These are phyloP conservation scores for Cytospora leucostoma DNA, from an alignment of 2,329 filamentous ascomycete genomes.

Conservation along the genomic window DNA sequence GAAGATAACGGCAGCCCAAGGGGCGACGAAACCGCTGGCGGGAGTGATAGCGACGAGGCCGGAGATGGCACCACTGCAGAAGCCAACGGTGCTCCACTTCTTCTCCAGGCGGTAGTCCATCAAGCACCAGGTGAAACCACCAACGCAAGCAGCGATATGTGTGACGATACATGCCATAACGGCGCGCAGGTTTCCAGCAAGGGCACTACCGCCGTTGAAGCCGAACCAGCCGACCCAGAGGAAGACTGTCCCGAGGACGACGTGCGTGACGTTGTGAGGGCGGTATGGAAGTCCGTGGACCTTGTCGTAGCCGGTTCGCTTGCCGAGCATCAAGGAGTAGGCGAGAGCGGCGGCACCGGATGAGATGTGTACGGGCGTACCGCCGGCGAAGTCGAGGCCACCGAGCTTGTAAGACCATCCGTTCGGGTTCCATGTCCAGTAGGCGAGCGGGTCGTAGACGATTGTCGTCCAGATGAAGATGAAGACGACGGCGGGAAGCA, in stretches of 20 bases:
- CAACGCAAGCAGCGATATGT: slow-evolving; percentile 80
- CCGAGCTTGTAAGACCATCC: slow-evolving; percentile 72
- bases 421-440: slow-evolving; percentile 76
- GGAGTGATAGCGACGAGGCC: slow-evolving; percentile 87
- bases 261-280: slow-evolving; percentile 73
- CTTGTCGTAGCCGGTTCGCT: slow-evolving; percentile 63
- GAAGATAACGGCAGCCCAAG: slow-evolving; percentile 60
- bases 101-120: slow-evolving; percentile 88
- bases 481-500: slow-evolving; percentile 64
- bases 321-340: slow-evolving; percentile 73
- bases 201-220: slow-evolving; percentile 86
- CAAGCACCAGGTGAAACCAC: slow-evolving; percentile 80
- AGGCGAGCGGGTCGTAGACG: slow-evolving; percentile 73
- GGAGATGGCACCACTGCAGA: slow-evolving; percentile 87
- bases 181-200: slow-evolving; percentile 80
- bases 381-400: slow-evolving; percentile 73
- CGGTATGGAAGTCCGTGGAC: slow-evolving; percentile 65
- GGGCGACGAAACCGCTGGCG: slow-evolving; percentile 77
- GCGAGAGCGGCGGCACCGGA: slow-evolving; percentile 72
- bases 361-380: slow-evolving; percentile 74
- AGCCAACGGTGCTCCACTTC: slow-evolving; percentile 92
- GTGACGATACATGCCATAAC: slow-evolving; percentile 89
- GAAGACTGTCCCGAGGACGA: slow-evolving; percentile 72
- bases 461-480: slow-evolving; percentile 72
- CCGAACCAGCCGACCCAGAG: slow-evolving; percentile 97